phyloP scores from a whole-genome alignment of 345 rosid genomes.

The Eucalyptus curtisii region DNA sequence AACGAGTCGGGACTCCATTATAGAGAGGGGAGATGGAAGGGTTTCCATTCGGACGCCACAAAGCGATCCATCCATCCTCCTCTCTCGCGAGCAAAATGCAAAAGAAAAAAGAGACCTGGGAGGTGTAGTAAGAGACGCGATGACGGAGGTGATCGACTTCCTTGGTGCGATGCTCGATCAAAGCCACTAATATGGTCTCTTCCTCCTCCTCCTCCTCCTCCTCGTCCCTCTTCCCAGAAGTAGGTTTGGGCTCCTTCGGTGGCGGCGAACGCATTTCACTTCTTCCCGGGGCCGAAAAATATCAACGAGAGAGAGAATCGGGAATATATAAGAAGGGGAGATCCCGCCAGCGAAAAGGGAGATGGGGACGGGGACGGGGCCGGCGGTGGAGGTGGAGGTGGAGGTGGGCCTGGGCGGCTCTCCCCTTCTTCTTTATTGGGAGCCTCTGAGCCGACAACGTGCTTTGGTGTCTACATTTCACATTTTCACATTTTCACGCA shows the following conservation, averaged over 20 bases:
- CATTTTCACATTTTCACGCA: no score
- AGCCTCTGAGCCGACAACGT: neutral
- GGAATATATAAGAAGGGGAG: neutral
- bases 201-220: constrained; percentile 31
- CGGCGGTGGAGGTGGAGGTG: neutral
- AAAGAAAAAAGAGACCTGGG: constrained; percentile 29
- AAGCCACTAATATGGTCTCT: constrained; percentile 59
- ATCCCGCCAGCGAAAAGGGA: neutral
- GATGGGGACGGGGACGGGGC: neutral
- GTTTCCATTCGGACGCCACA: no score
- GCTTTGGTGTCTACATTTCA: neutral
- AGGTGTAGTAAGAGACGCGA: constrained; percentile 59
- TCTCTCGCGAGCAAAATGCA: neutral
- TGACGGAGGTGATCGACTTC: constrained; percentile 50
- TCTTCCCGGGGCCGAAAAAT: neutral
- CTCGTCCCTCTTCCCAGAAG: neutral
- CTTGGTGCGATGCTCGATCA: constrained; percentile 58
- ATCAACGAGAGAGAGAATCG: accelerated
- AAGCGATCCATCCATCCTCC: neutral
- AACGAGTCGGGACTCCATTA: neutral
- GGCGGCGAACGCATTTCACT: neutral
- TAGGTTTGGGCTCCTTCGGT: constrained; percentile 1
- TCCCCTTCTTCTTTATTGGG: neutral
- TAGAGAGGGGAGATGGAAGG: no score
- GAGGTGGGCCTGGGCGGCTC: neutral